These are phyloP conservation scores for Suhomyces sp. DNA, from an alignment of 805 yeast genomes.

Conservation along the genomic window DNA sequence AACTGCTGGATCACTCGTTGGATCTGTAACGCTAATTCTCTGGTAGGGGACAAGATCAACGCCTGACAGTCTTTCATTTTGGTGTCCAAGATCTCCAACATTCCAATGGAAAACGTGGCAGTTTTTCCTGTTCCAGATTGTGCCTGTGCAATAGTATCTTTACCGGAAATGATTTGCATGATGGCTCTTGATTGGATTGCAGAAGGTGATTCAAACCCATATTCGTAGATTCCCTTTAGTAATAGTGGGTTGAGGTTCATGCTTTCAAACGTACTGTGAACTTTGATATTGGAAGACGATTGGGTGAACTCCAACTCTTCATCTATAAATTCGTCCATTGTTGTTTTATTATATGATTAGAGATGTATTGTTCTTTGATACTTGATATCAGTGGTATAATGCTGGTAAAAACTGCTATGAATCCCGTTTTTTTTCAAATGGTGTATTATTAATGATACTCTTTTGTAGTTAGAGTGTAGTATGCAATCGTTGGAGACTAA, in stretches of 20 bases:
- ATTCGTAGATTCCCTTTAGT: slow-evolving; percentile 61
- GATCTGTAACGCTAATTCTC: slow-evolving; percentile 96
- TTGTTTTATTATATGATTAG: too few species aligned
- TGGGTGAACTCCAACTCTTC: slow-evolving; percentile 55
- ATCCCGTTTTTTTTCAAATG: too few species aligned
- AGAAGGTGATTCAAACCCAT: slow-evolving; percentile 80
- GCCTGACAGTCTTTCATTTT: slow-evolving; percentile 80
- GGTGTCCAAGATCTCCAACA: slow-evolving; percentile 73
- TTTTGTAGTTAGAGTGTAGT: too few species aligned
- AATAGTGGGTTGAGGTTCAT: slow-evolving; percentile 42
- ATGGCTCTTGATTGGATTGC: slow-evolving; percentile 84
- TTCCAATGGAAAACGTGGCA: slow-evolving; percentile 80
- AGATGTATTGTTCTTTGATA: too few species aligned
- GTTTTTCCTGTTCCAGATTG: slow-evolving; percentile 91
- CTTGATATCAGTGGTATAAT: too few species aligned
- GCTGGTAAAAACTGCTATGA: too few species aligned
- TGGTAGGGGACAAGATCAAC: slow-evolving; percentile 91
- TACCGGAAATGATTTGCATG: slow-evolving; percentile 70
- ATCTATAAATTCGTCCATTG: slow-evolving; percentile 58
- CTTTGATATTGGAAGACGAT: slow-evolving; percentile 49
- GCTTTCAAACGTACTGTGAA: slow-evolving; percentile 48
- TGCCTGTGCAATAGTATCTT: slow-evolving; percentile 78
- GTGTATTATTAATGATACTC: too few species aligned
- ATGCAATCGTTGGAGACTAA: too few species aligned
- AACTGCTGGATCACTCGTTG: slow-evolving; percentile 88